These are phyloP conservation scores for Tricholoma saponaceum DNA, from an alignment of 768 basidiomycete species.

Conservation along the genomic window DNA sequence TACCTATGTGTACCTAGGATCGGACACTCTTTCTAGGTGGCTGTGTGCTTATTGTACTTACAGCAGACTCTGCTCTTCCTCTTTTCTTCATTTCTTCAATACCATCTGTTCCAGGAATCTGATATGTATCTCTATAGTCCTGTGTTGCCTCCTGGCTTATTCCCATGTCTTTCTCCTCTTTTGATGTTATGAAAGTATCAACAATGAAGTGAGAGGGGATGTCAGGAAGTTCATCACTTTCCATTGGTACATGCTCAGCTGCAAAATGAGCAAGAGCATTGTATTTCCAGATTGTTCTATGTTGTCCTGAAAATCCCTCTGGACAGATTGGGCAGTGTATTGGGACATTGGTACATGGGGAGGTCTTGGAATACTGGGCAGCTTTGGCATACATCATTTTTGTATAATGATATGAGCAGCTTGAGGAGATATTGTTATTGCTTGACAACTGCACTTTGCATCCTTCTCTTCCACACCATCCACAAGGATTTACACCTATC, in stretches of 20 bases:
- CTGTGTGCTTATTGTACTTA: background rate
- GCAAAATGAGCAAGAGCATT: background rate
- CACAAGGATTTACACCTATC: background rate
- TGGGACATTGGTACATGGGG: too few relatives aligned
- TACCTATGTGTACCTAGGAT: background rate
- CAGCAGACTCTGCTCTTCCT: background rate
- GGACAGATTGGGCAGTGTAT: background rate
- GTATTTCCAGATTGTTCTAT: constrained; percentile 1
- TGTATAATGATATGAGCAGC: too few relatives aligned
- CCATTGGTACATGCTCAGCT: background rate
- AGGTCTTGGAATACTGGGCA: background rate
- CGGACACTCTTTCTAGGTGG: background rate
- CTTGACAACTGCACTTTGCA: background rate
- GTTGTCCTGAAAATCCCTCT: background rate
- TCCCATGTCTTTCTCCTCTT: too few relatives aligned
- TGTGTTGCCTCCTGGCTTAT: background rate
- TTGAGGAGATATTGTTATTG: background rate
- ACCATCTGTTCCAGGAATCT: background rate
- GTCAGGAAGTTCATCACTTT: background rate
- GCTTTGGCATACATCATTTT: background rate
- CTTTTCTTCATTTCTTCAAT: constrained; percentile 1
- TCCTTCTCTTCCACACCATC: constrained; percentile 1
- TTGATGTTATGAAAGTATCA: background rate
- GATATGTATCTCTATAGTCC: background rate
- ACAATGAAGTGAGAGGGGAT: background rate